Conservation (phyloP, 352 stramenopile genomes). For the Thalassiosira delicatula region DNA sequence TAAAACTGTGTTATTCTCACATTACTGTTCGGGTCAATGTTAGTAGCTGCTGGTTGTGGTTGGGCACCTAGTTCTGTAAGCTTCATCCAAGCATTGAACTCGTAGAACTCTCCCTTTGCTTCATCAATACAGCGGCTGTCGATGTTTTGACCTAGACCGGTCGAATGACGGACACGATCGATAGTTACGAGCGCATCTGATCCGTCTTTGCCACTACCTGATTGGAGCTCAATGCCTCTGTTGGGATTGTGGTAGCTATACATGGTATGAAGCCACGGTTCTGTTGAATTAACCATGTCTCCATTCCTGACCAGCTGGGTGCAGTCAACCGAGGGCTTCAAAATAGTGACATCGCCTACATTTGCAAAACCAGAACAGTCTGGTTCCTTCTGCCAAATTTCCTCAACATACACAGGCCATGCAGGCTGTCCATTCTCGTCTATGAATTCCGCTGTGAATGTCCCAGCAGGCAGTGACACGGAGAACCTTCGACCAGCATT, state of each 20-base stretch:
- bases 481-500: conserved; percentile 43
- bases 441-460: conserved; percentile 58
- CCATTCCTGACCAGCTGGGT: conserved; percentile 51
- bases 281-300: conserved; percentile 24
- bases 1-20: neutral
- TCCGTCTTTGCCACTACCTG: conserved; percentile 33
- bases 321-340: conserved; percentile 53
- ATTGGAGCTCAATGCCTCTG: conserved; percentile 27
- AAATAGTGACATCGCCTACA: conserved; percentile 41
- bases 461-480: conserved; percentile 53
- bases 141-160: conserved; percentile 55
- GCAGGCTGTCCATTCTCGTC: conserved; percentile 42
- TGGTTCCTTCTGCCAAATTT: conserved; percentile 51
- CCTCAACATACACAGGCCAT: conserved; percentile 59
- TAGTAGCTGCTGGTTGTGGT: conserved; percentile 7
- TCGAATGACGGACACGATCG: conserved; percentile 36
- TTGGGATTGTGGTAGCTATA: neutral
- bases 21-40: conserved; percentile 38
- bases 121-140: conserved; percentile 52
- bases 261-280: conserved; percentile 52
- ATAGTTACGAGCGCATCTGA: conserved; percentile 52
- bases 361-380: conserved; percentile 49
- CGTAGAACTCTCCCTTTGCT: conserved; percentile 43
- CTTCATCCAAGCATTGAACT: conserved; percentile 62
- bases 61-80: conserved; percentile 26